A percentile compares a stretch with the other conserved stretches of the same genome.
phyloP scores from a whole-genome alignment of 2,329 filamentous ascomycete genomes.

The Penicillium vulpinum region DNA sequence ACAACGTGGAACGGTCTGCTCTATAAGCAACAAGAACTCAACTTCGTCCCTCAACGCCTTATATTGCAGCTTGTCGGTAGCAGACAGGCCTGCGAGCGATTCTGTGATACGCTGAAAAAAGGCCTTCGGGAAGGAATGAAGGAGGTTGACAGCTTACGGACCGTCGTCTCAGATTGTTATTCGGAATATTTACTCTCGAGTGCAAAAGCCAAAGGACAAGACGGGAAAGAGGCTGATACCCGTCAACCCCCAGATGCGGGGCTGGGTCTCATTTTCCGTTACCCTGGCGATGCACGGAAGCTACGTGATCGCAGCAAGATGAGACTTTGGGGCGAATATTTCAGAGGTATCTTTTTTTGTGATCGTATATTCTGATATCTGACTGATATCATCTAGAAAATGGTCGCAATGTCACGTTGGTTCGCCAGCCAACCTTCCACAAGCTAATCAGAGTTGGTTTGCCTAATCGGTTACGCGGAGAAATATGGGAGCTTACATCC shows the following conservation, averaged over 20 bases:
- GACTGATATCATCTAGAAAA: conserved; percentile 62
- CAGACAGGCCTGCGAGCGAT: conserved; percentile 85
- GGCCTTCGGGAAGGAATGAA: conserved; percentile 83
- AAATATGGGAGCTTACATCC: conserved; percentile 94
- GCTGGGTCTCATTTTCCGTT: conserved; percentile 86
- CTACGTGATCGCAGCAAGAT: conserved; percentile 95
- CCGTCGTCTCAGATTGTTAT: conserved; percentile 81
- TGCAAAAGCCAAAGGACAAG: conserved; percentile 48
- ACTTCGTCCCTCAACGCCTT: conserved; percentile 76
- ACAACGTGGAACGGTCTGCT: conserved; percentile 82
- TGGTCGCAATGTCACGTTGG: conserved; percentile 84
- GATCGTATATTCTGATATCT: background rate
- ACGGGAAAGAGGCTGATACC: conserved; percentile 49
- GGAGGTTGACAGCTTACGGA: conserved; percentile 80
- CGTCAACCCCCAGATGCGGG: conserved; percentile 81
- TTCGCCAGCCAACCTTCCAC: conserved; percentile 95
- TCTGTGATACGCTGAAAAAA: conserved; percentile 93
- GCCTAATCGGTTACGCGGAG: conserved; percentile 86
- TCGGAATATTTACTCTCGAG: conserved; percentile 74
- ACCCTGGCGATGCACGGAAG: conserved; percentile 92
- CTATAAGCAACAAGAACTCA: conserved; percentile 58
- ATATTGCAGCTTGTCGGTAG: conserved; percentile 89
- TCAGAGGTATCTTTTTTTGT: conserved; percentile 53
- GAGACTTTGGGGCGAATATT: conserved; percentile 94
- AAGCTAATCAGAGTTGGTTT: conserved; percentile 94